phyloP scores from a whole-genome alignment of 441 rosid species.

The Sinapis alba region DNA sequence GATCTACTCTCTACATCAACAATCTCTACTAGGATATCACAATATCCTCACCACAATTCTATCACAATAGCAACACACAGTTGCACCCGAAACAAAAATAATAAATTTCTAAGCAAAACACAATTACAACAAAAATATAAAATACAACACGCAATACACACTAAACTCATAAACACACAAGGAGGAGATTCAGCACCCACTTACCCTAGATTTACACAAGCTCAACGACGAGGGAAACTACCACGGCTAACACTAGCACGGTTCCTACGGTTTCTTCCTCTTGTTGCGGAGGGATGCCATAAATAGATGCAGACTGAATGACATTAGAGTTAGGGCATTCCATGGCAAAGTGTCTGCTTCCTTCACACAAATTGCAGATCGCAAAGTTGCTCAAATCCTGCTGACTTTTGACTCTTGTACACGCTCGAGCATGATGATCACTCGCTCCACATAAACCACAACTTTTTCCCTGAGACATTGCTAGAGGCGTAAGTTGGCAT shows the following conservation, averaged over 20 bases:
- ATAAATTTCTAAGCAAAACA: background rate
- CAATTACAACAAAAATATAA: background rate
- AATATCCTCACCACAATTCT: background rate
- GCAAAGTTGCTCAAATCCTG: background rate
- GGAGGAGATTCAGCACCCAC: background rate
- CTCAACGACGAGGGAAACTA: background rate
- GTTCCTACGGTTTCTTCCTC: background rate
- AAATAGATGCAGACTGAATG: too few relatives aligned
- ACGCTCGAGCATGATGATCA: too few relatives aligned
- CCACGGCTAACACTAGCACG: background rate
- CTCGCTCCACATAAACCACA: too few relatives aligned
- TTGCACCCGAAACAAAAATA: too few relatives aligned
- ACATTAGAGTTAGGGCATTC: background rate
- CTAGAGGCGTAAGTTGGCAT: too few relatives aligned
- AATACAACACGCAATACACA: background rate
- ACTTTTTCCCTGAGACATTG: too few relatives aligned
- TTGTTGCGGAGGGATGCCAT: background rate
- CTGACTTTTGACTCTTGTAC: too few relatives aligned
- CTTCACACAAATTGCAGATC: background rate
- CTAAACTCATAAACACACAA: background rate
- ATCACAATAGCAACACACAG: background rate
- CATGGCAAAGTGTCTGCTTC: background rate
- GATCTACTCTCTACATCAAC: background rate
- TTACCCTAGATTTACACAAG: background rate
- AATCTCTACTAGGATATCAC: background rate